A percentile compares a stretch with the other conserved stretches of the same genome.
phyloP scores from a whole-genome alignment of 2,329 filamentous ascomycete species.

The Raffaelea albimanens region DNA sequence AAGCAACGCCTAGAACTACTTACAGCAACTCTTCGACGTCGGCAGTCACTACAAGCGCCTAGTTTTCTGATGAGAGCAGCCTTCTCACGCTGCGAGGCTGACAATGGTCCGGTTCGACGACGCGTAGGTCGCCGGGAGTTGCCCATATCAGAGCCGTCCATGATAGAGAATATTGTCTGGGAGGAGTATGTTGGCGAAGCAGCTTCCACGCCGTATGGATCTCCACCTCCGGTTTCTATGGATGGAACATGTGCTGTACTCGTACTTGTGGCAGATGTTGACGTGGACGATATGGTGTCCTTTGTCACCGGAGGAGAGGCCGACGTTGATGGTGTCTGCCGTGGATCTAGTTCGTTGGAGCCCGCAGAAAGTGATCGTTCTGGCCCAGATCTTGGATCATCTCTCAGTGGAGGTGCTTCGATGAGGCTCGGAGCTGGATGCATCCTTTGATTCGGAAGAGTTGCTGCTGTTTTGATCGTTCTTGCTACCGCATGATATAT shows the following conservation, averaged over 20 bases:
- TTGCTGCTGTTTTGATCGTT: not conserved
- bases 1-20: constrained; percentile 21
- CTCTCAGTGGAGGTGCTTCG: constrained; percentile 20
- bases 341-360: constrained; percentile 9
- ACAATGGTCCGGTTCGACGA: constrained; percentile 49
- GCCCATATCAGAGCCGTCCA: constrained; percentile 45
- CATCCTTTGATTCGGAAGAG: constrained; percentile 18
- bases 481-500: constrained; percentile 5
- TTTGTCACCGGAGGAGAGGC: constrained; percentile 28
- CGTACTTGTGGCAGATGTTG: constrained; percentile 39
- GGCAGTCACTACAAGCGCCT: constrained; percentile 47
- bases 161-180: constrained; percentile 45
- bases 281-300: constrained; percentile 44
- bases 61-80: constrained; percentile 51
- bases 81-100: constrained; percentile 47
- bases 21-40: constrained; percentile 48
- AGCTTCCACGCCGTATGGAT: constrained; percentile 39
- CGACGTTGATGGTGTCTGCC: constrained; percentile 16
- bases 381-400: constrained; percentile 15
- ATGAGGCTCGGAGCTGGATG: constrained; percentile 21
- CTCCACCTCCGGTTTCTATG: constrained; percentile 36
- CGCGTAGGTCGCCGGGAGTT: constrained; percentile 45
- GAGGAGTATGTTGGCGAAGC: constrained; percentile 34
- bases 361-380: constrained; percentile 13
- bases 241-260: constrained; percentile 22